These are phyloP conservation scores for Madurella fahalii DNA, from an alignment of 2,329 filamentous ascomycete genomes.

Conservation along the genomic window DNA sequence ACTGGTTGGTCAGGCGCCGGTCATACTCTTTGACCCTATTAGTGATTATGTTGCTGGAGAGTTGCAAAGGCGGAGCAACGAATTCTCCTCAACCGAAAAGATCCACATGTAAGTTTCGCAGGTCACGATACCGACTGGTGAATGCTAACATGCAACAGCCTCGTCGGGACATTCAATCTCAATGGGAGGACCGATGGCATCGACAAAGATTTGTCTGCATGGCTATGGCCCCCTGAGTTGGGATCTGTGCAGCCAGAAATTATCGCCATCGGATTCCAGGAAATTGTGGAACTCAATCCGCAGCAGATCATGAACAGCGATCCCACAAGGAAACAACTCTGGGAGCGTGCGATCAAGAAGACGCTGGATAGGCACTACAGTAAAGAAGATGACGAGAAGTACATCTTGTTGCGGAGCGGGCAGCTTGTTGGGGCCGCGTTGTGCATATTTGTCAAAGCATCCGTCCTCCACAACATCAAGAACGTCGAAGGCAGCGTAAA, in stretches of 20 bases:
- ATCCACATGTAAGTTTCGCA: conserved; percentile 65
- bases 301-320: conserved; percentile 99
- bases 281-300: conserved; percentile 95
- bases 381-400: conserved; percentile 64
- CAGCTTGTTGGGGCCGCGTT: conserved; percentile 93
- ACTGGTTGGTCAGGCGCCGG: conserved; percentile 75
- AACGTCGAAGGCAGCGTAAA: conserved; percentile 96
- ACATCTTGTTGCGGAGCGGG: conserved; percentile 84
- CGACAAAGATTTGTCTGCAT: conserved; percentile 73
- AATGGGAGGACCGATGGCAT: conserved; percentile 82
- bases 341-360: conserved; percentile 77
- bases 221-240: conserved; percentile 67
- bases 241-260: conserved; percentile 71
- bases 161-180: conserved; percentile 87
- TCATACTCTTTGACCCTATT: conserved; percentile 88
- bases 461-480: conserved; percentile 75
- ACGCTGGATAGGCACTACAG: conserved; percentile 71
- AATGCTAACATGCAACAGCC: conserved; percentile 34
- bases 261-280: conserved; percentile 88
- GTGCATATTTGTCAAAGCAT: conserved; percentile 83
- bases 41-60: conserved; percentile 85
- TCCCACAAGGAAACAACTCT: conserved; percentile 74
- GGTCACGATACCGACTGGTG: too few species aligned
- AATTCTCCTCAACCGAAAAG: conserved; percentile 70
- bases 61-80: conserved; percentile 60